Conservation (phyloP, 257 asterid species). For the Ilex aquifolium region DNA sequence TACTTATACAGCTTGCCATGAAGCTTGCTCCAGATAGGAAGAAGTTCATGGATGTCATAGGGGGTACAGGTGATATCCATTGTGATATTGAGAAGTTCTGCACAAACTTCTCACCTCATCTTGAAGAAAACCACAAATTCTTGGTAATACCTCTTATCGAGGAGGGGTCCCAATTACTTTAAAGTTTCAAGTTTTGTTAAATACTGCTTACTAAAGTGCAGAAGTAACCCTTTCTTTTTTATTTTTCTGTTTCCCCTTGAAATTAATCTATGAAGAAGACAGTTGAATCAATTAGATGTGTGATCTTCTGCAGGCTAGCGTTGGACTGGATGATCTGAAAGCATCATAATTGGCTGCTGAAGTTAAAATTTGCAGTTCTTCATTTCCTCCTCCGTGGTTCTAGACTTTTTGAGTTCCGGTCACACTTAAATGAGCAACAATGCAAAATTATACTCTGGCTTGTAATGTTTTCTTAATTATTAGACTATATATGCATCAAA, state of each 20-base stretch:
- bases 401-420: too few species aligned
- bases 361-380: too few species aligned
- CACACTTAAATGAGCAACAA: too few species aligned
- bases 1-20: conserved; percentile 70
- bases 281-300: not conserved
- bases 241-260: not conserved
- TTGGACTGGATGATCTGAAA: conserved; percentile 87
- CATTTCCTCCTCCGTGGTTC: too few species aligned
- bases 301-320: conserved; percentile 63
- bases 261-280: not conserved
- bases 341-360: conserved; percentile 49
- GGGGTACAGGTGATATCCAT: conserved; percentile 62
- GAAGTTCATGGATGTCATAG: conserved; percentile 75
- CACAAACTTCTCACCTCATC: conserved; percentile 65
- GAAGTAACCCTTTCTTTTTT: not conserved
- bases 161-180: not conserved
- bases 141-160: conserved; percentile 47
- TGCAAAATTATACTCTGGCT: too few species aligned
- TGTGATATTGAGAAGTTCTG: conserved; percentile 76
- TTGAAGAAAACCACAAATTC: conserved; percentile 95
- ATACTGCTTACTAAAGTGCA: not conserved
- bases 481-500: too few species aligned
- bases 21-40: conserved; percentile 99
- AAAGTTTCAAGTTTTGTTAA: not conserved
- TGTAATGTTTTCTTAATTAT: too few species aligned